Evolutionary conservation across 768 basidiomycete genomes (phyloP).

Genomic region (Udeniomyces megalosporus): DNA sequence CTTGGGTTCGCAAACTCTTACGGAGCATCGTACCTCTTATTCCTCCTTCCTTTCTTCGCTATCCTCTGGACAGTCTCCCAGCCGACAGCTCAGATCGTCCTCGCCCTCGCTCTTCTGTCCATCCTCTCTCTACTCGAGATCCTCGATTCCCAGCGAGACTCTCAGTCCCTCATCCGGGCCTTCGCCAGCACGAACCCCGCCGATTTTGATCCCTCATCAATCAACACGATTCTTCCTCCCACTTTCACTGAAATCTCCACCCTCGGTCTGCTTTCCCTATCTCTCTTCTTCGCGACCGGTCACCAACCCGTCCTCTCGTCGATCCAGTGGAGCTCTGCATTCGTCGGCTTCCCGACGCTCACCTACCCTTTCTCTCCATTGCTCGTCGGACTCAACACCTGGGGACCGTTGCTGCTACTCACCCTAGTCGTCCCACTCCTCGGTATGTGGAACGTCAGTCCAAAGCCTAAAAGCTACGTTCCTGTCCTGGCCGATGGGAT

Average conservation of each 20-base stretch:
- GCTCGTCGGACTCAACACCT: constrained; percentile 58
- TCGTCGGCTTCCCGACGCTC: constrained; percentile 53
- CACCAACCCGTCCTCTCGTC: constrained; percentile 79
- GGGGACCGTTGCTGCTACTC: constrained; percentile 53
- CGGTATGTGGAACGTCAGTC: constrained; percentile 69
- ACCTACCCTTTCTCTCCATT: constrained; percentile 57
- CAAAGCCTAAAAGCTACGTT: constrained; percentile 30
- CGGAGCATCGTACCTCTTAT: constrained; percentile 71
- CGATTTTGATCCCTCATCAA: constrained; percentile 38
- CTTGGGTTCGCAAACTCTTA: constrained; percentile 80
- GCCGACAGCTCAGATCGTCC: constrained; percentile 63
- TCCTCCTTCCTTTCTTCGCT: constrained; percentile 52
- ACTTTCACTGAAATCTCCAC: constrained; percentile 54
- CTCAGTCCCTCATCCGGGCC: constrained; percentile 24
- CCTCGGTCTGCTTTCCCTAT: constrained; percentile 56
- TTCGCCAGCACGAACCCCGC: constrained; percentile 33
- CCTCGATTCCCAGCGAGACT: constrained; percentile 65
- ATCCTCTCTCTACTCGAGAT: constrained; percentile 65
- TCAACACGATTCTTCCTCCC: constrained; percentile 30
- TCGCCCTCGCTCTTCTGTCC: constrained; percentile 48
- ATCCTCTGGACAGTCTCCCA: constrained; percentile 49
- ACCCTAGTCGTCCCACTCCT: constrained; percentile 55
- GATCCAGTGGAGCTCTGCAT: constrained; percentile 90
- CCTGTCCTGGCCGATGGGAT: constrained; percentile 28
- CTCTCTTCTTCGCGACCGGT: constrained; percentile 72